These are phyloP conservation scores for Cercospora brassicicola DNA, from an alignment of 2,329 filamentous ascomycete genomes.

Conservation along the genomic window DNA sequence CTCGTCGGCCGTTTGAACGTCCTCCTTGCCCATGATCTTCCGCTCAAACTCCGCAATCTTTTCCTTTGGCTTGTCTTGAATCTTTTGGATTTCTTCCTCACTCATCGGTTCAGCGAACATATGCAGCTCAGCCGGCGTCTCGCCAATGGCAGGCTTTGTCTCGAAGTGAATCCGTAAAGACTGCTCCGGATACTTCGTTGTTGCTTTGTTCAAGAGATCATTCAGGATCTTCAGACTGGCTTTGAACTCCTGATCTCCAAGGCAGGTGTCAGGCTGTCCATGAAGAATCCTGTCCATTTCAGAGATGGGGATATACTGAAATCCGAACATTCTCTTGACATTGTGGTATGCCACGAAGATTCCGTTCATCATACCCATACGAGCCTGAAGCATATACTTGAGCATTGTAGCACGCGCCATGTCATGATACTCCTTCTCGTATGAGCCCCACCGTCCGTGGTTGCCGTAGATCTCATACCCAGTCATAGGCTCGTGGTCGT, in stretches of 20 bases:
- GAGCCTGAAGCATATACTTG: conserved; percentile 94
- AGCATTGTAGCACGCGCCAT: conserved; percentile 94
- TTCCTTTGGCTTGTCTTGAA: conserved; percentile 68
- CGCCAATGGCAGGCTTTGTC: conserved; percentile 44
- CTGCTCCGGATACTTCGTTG: conserved; percentile 69
- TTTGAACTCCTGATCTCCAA: conserved; percentile 85
- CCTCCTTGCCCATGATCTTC: conserved; percentile 37
- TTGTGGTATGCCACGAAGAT: conserved; percentile 98
- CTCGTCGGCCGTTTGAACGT: conserved; percentile 19
- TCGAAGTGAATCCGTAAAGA: conserved; percentile 46
- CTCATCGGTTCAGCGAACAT: conserved; percentile 85
- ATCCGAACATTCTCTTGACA: conserved; percentile 90
- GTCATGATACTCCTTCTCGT: conserved; percentile 92
- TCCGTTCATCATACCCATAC: conserved; percentile 97
- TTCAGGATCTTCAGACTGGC: conserved; percentile 78
- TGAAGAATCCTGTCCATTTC: conserved; percentile 95
- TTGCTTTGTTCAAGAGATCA: conserved; percentile 73
- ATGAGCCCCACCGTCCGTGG: conserved; percentile 82
- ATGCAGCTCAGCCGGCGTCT: conserved; percentile 65
- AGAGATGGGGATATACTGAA: conserved; percentile 82
- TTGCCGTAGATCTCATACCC: conserved; percentile 83
- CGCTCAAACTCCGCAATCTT: conserved; percentile 69
- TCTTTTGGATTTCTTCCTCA: conserved; percentile 66
- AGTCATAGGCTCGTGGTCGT: conserved; percentile 68
- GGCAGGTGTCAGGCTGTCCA: conserved; percentile 62